These are phyloP conservation scores for Avena atlantica DNA, from an alignment of 176 grass and related monocot species.

Conservation along the genomic window DNA sequence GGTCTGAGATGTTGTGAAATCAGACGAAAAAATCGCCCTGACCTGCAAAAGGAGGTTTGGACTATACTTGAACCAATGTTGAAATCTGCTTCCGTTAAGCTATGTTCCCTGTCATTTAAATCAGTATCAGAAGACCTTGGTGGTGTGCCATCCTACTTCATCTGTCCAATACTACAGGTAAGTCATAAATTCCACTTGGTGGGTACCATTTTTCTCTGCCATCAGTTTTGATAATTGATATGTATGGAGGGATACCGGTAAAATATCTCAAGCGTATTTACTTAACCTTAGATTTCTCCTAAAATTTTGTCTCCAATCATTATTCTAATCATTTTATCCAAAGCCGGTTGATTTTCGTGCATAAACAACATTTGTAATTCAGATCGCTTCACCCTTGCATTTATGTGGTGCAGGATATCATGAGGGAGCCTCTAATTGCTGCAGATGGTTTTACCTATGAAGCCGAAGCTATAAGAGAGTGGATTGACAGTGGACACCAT, in stretches of 20 bases:
- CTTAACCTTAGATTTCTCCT: neutral
- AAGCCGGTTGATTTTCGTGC: slow-evolving; percentile 6
- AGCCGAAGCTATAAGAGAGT: slow-evolving; percentile 67
- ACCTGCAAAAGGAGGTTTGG: slow-evolving; percentile 63
- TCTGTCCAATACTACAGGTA: slow-evolving; percentile 71
- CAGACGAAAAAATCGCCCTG: slow-evolving; percentile 64
- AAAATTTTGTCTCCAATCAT: slow-evolving; percentile 11
- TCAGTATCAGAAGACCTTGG: slow-evolving; percentile 55
- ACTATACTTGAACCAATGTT: slow-evolving; percentile 59
- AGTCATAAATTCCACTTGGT: slow-evolving; percentile 14
- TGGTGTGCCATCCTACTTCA: slow-evolving; percentile 69
- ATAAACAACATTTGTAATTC: neutral
- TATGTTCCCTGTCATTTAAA: slow-evolving; percentile 57
- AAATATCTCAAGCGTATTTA: neutral
- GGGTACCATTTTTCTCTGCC: neutral
- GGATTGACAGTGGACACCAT: slow-evolving; percentile 49
- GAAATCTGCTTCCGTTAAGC: slow-evolving; percentile 39
- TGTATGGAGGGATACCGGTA: neutral
- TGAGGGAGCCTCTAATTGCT: slow-evolving; percentile 67
- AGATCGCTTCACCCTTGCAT: slow-evolving; percentile 18
- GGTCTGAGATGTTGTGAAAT: slow-evolving; percentile 70
- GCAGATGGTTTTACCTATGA: slow-evolving; percentile 80
- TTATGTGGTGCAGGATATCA: slow-evolving; percentile 61
- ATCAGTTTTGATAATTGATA: neutral
- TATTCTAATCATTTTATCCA: slow-evolving; percentile 9